A percentile compares a stretch with the other conserved stretches of the same genome.
Conservation (phyloP, 495 filamentous ascomycete genomes). For the Penicillium canariense region DNA sequence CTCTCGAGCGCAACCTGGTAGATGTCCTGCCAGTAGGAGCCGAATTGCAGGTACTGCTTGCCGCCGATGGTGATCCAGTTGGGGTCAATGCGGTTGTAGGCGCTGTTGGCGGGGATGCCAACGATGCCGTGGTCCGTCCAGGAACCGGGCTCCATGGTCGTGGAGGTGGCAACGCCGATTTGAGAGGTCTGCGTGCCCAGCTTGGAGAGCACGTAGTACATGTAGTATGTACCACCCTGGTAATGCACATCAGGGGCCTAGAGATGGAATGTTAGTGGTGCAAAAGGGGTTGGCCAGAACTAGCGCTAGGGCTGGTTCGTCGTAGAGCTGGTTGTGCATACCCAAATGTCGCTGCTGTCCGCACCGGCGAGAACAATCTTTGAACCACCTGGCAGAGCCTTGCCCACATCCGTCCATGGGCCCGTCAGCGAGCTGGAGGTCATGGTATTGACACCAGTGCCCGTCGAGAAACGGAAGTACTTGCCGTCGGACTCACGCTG, state of each 20-base stretch:
- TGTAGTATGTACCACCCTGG: slow-evolving; percentile 58
- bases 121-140: slow-evolving; percentile 55
- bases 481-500: slow-evolving; percentile 60
- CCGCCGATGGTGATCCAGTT: slow-evolving; percentile 54
- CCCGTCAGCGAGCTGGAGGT: slow-evolving; percentile 57
- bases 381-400: slow-evolving; percentile 55
- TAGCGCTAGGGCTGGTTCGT: too few species aligned
- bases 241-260: slow-evolving; percentile 66
- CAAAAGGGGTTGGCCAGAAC: too few species aligned
- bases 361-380: slow-evolving; percentile 52
- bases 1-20: slow-evolving; percentile 57
- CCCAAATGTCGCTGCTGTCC: slow-evolving; percentile 56
- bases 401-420: slow-evolving; percentile 61
- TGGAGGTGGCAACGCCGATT: slow-evolving; percentile 68
- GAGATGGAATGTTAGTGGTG: slow-evolving; percentile 6
- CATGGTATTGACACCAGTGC: slow-evolving; percentile 56
- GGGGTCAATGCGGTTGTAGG: slow-evolving; percentile 71
- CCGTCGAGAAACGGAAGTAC: slow-evolving; percentile 73
- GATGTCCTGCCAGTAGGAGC: slow-evolving; percentile 68
- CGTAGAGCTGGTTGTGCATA: too few species aligned
- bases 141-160: slow-evolving; percentile 55
- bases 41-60: slow-evolving; percentile 59
- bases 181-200: slow-evolving; percentile 62
- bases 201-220: slow-evolving; percentile 68
- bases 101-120: slow-evolving; percentile 48